phyloP scores from a whole-genome alignment of 257 asterid species.

The Cinchona pubescens region DNA sequence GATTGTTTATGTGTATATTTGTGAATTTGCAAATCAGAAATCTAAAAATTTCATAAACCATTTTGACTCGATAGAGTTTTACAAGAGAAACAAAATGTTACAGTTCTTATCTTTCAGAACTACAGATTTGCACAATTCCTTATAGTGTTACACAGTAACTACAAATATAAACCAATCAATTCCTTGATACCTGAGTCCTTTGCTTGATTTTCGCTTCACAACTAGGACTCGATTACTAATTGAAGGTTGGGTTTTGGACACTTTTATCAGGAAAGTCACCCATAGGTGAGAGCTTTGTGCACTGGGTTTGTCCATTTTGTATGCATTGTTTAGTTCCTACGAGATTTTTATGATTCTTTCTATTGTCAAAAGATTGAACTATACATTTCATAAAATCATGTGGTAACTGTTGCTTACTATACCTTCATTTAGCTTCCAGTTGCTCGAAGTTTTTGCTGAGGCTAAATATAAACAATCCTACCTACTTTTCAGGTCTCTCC shows the following conservation, averaged over 20 bases:
- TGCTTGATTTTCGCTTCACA: not conserved
- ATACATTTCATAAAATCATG: too few species aligned
- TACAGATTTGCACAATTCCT: not conserved
- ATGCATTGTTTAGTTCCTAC: not conserved
- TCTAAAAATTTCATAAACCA: not conserved
- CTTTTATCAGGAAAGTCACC: not conserved
- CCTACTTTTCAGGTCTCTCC: slow-evolving; percentile 61
- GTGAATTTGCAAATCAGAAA: not conserved
- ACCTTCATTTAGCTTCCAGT: not conserved
- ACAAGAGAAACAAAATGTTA: not conserved
- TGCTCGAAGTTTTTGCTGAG: not conserved
- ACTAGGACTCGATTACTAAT: not conserved
- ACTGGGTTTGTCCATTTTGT: not conserved
- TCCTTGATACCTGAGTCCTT: not conserved
- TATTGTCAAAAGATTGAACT: too few species aligned
- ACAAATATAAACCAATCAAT: not conserved
- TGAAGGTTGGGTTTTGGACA: not conserved
- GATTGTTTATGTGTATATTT: too few species aligned
- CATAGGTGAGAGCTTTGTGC: not conserved
- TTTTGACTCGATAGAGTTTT: not conserved
- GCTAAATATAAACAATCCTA: slow-evolving; percentile 2
- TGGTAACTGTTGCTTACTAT: not conserved
- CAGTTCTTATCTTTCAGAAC: not conserved
- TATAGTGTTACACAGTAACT: not conserved
- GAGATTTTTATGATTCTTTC: not conserved